Base-by-base conservation (phyloP, 2,329 filamentous ascomycete species). In the Paraconiothyrium sp. region DNA sequence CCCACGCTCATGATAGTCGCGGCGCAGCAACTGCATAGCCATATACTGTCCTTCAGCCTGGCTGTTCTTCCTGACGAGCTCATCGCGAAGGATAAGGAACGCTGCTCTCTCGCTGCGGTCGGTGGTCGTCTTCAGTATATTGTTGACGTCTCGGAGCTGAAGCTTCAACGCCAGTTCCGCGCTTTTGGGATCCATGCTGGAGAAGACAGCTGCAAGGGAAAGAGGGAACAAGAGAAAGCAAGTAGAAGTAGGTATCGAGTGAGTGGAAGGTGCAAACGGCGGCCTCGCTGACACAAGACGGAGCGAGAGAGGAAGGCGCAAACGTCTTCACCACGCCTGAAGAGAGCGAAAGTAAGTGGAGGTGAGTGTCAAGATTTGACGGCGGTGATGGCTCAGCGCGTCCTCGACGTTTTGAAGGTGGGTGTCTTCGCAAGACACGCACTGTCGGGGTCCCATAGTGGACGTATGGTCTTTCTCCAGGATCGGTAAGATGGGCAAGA, bases 101-200 rank as follows among this genome's bases (percentile, higher is more conserved):
- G 61, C 61, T 9, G 22, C 57, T 8, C 27, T 43, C 20, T 20
- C 20, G 20, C 20, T 1, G 20, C 20, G 20, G 20, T 20, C 20
- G 20, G 20, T 20, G 20, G 20, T 62, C 60, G 35, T 7, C 41
- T 3, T 5, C 20, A 6, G 30, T 14, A 8, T 52, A 2, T 39
- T 56, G 11, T 64, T 56, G 35, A 67, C 58, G 35, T 68, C 64
- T 2, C 61, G 52, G 10, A 69, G 60, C 35, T 68, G 62, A 2
- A 68, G 37, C 51, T 60, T 54, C 7, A 67, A n/a, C 2, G 62
- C 66, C 1, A 67, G 22, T 3, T 51, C 35, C 10, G 64, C 59
- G 3, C 54, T 59, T 1, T 30, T 52, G 4, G 59, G 63, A 37
- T 66, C 63, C 58, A 65, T 68, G 20, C 20, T 20, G 20, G 20